These are phyloP conservation scores for Penicillium fuscoglaucum DNA, from an alignment of 2,329 filamentous ascomycete species.

Conservation along the genomic window DNA sequence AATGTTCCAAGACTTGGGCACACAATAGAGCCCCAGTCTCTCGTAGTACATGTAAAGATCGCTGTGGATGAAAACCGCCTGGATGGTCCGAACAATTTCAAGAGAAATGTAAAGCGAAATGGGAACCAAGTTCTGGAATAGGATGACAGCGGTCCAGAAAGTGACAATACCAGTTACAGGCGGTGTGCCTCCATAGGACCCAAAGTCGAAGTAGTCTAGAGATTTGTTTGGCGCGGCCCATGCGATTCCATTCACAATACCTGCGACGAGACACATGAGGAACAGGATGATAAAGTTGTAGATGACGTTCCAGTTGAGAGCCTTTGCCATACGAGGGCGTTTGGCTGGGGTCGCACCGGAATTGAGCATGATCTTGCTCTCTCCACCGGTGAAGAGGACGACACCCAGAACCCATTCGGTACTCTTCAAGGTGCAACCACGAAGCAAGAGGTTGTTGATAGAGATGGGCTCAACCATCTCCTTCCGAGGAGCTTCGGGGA, in stretches of 20 bases:
- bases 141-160: slow-evolving; percentile 90
- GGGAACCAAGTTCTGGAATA: slow-evolving; percentile 98
- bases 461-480: slow-evolving; percentile 90
- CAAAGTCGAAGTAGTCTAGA: slow-evolving; percentile 78
- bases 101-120: slow-evolving; percentile 97
- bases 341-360: slow-evolving; percentile 94
- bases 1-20: slow-evolving; percentile 98
- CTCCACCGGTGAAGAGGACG: slow-evolving; percentile 89
- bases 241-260: slow-evolving; percentile 77
- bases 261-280: slow-evolving; percentile 82
- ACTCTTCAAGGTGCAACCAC: slow-evolving; percentile 90
- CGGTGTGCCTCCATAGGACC: slow-evolving; percentile 73
- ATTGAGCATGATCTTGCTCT: slow-evolving; percentile 99
- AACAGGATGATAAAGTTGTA: slow-evolving; percentile 94
- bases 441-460: slow-evolving; percentile 92
- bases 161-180: slow-evolving; percentile 88
- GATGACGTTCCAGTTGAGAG: slow-evolving; percentile 95
- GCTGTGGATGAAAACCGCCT: slow-evolving; percentile 97
- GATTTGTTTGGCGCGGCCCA: slow-evolving; percentile 77
- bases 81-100: slow-evolving; percentile 88
- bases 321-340: slow-evolving; percentile 83
- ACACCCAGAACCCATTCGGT: slow-evolving; percentile 95
- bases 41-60: slow-evolving; percentile 98
- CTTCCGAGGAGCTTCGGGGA: slow-evolving; percentile 61
- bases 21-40: slow-evolving; percentile 87